A percentile compares a stretch with the other conserved stretches of the same genome.
Conservation (phyloP, 2,329 filamentous ascomycete species). For the Colletotrichum nymphaeae region DNA sequence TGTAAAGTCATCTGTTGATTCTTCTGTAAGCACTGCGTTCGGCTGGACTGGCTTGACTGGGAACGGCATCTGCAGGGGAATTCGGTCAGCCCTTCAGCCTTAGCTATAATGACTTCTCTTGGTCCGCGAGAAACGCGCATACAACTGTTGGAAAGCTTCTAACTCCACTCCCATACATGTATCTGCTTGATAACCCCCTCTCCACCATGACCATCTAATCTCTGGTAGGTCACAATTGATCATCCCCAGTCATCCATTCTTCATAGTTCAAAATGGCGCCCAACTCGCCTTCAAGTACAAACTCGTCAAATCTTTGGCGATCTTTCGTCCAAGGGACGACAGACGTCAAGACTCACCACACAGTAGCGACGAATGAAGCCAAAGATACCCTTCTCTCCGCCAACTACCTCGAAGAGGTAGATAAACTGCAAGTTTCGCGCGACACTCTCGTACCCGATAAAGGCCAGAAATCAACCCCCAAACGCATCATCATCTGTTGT, state of each 20-base stretch:
- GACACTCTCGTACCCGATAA: not conserved
- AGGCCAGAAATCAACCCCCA: not conserved
- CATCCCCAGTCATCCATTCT: not conserved
- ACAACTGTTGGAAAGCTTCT: not conserved
- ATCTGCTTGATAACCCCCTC: not conserved
- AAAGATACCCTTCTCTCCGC: not conserved
- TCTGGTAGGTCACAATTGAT: too few relatives aligned
- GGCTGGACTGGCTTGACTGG: not conserved
- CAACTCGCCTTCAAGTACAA: not conserved
- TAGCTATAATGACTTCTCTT: not conserved
- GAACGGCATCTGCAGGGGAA: not conserved
- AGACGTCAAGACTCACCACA: not conserved
- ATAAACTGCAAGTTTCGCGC: too few relatives aligned
- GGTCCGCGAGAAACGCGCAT: not conserved
- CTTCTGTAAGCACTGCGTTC: not conserved
- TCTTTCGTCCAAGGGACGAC: not conserved
- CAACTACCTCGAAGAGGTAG: not conserved
- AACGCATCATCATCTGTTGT: slow-evolving; percentile 26
- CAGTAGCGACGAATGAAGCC: not conserved
- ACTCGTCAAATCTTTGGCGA: not conserved
- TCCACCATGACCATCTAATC: too few relatives aligned
- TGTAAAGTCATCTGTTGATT: not conserved
- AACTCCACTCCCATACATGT: not conserved
- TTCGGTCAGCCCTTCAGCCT: not conserved
- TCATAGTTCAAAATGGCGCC: not conserved